Conservation (phyloP, 2,329 filamentous ascomycete genomes). For the Fusarium sarcochroum region DNA sequence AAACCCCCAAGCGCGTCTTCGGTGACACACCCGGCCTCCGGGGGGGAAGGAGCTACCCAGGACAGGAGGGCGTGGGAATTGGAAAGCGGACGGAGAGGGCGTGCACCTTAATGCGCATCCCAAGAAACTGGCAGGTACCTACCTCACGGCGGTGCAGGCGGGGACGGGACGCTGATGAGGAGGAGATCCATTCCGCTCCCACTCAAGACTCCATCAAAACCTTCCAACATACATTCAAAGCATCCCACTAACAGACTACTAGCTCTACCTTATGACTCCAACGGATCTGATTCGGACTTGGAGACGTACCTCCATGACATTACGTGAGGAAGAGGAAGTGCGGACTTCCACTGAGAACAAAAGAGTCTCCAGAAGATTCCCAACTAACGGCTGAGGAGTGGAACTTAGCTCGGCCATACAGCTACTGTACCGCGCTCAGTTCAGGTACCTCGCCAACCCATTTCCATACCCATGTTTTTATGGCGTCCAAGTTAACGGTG, state of each 20-base stretch:
- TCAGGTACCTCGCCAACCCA: conserved; percentile 32
- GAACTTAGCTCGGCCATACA: conserved; percentile 38
- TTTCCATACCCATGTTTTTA: conserved; percentile 13
- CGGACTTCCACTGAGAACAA: conserved; percentile 17
- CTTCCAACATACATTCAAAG: conserved; percentile 23
- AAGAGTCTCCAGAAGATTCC: conserved; percentile 20
- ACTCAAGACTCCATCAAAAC: conserved; percentile 29
- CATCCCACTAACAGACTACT: conserved; percentile 29
- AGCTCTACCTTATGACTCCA: conserved; percentile 36
- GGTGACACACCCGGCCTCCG: conserved; percentile 48
- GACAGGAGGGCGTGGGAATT: conserved; percentile 34
- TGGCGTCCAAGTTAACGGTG: conserved; percentile 16
- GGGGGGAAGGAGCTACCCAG: conserved; percentile 42
- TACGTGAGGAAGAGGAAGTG: conserved; percentile 12
- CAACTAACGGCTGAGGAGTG: conserved; percentile 36
- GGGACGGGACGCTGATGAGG: conserved; percentile 3
- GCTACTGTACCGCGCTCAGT: conserved; percentile 12
- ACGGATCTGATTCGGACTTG: conserved; percentile 42
- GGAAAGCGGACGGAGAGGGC: conserved; percentile 30
- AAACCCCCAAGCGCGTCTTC: conserved; percentile 41
- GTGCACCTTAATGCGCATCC: conserved; percentile 29
- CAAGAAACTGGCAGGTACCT: conserved; percentile 32
- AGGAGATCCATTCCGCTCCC: conserved; percentile 14
- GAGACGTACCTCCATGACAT: conserved; percentile 26
- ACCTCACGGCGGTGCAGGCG: conserved; percentile 28